phyloP scores from a whole-genome alignment of 495 filamentous ascomycete species.

The Aspergillus cristatus region DNA sequence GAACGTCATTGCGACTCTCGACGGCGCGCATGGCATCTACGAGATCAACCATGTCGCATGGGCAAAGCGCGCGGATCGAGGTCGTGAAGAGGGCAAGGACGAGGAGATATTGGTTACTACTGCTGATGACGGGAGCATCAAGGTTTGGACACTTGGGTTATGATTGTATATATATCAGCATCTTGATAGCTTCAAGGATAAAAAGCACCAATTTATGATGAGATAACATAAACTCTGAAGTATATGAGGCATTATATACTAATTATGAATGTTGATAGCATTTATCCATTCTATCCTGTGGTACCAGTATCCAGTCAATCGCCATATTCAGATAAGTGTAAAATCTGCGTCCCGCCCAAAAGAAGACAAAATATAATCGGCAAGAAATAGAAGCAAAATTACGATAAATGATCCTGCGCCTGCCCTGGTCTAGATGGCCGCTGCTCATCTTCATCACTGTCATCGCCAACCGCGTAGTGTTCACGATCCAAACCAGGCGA shows the following conservation, averaged over 20 bases:
- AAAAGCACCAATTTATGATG: too few relatives aligned
- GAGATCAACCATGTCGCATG: constrained; percentile 88
- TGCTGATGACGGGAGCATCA: constrained; percentile 71
- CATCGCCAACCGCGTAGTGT: constrained; percentile 36
- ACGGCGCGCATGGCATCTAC: constrained; percentile 76
- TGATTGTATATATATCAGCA: not conserved
- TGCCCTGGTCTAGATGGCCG: constrained; percentile 6
- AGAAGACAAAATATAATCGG: not conserved
- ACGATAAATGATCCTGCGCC: constrained; percentile 4
- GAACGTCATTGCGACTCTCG: constrained; percentile 54
- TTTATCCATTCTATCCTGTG: too few relatives aligned
- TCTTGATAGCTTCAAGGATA: too few relatives aligned
- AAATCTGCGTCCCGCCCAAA: too few relatives aligned
- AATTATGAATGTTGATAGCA: too few relatives aligned
- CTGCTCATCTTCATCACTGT: constrained; percentile 31
- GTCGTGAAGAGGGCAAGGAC: constrained; percentile 25
- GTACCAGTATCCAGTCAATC: too few relatives aligned
- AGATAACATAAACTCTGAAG: too few relatives aligned
- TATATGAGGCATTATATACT: too few relatives aligned
- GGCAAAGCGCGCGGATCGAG: constrained; percentile 41
- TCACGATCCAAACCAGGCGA: constrained; percentile 28
- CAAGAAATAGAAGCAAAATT: not conserved
- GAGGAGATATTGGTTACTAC: constrained; percentile 72
- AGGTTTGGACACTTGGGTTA: constrained; percentile 51
- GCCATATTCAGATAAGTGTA: not conserved